Percentiles rank a stretch among this genome's conserved stretches.
phyloP scores from a whole-genome alignment of 2,329 filamentous ascomycete genomes.

The Epichloe typhina region DNA sequence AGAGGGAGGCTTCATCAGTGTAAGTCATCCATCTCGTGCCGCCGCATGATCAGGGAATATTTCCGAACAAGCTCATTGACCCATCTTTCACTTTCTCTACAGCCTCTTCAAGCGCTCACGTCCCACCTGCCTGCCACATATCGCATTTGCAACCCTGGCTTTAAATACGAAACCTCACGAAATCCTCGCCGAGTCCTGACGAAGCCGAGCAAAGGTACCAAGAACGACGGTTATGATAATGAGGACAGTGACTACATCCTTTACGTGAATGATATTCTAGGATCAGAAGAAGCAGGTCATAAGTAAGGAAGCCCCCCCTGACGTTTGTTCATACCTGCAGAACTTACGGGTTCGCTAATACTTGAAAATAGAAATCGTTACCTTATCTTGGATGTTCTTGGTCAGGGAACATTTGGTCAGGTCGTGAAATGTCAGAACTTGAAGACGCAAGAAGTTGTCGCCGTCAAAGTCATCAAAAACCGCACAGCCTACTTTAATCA shows the following conservation, averaged over 20 bases:
- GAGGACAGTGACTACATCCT: slow-evolving; percentile 99
- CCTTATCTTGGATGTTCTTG: slow-evolving; percentile 89
- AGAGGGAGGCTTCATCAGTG: slow-evolving; percentile 91
- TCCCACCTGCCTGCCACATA: slow-evolving; percentile 89
- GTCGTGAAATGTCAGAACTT: slow-evolving; percentile 98
- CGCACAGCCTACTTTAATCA: slow-evolving; percentile 98
- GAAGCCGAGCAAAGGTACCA: slow-evolving; percentile 94
- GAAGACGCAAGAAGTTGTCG: slow-evolving; percentile 96
- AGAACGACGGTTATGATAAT: slow-evolving; percentile 98
- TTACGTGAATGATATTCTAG: slow-evolving; percentile 96
- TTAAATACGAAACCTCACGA: slow-evolving; percentile 97
- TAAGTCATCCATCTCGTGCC: slow-evolving; percentile 31
- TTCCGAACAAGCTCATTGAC: background rate
- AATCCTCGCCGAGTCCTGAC: slow-evolving; percentile 93
- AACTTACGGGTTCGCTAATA: background rate
- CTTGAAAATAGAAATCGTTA: slow-evolving; percentile 62
- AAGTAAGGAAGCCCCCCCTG: slow-evolving; percentile 48
- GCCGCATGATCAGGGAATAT: background rate
- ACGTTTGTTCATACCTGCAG: background rate
- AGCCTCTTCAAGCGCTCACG: slow-evolving; percentile 93
- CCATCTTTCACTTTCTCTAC: background rate
- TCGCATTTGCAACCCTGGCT: slow-evolving; percentile 92
- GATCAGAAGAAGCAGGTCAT: slow-evolving; percentile 94
- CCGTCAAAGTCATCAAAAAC: slow-evolving; percentile 98
- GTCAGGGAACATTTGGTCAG: slow-evolving; percentile 95